These are phyloP conservation scores for Phaeosphaeria sp. DNA, from an alignment of 2,329 filamentous ascomycete genomes.

Conservation along the genomic window DNA sequence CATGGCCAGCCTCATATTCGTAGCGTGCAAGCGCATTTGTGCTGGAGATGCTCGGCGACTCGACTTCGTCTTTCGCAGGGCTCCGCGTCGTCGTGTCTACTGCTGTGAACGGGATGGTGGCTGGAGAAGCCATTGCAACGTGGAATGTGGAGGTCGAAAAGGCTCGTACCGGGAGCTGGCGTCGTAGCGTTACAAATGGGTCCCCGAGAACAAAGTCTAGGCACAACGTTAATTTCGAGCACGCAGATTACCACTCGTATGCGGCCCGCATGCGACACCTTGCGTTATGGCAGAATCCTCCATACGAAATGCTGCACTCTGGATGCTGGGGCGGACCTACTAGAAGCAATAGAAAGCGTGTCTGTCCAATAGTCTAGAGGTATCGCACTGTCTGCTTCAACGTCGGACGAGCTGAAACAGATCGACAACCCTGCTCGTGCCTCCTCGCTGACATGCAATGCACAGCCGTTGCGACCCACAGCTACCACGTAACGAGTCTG, in stretches of 20 bases:
- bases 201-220: conserved; percentile 36
- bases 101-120: conserved; percentile 48
- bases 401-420: not conserved
- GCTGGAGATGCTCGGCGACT: conserved; percentile 57
- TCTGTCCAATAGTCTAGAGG: not conserved
- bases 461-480: not conserved
- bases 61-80: conserved; percentile 48
- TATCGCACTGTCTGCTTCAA: not conserved
- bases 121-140: conserved; percentile 43
- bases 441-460: not conserved
- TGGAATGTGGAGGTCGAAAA: conserved; percentile 27
- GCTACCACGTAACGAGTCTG: not conserved
- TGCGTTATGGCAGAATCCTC: conserved; percentile 25
- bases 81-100: conserved; percentile 49
- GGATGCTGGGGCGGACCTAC: not conserved
- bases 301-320: not conserved
- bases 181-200: conserved; percentile 41
- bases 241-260: conserved; percentile 37
- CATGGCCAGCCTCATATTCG: conserved; percentile 80
- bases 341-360: not conserved
- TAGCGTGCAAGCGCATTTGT: conserved; percentile 77
- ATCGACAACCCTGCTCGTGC: not conserved
- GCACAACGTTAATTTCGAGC: conserved; percentile 36
- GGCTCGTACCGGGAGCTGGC: conserved; percentile 36
- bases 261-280: conserved; percentile 36